A percentile compares a stretch with the other conserved stretches of the same genome.
phyloP scores from a whole-genome alignment of 2,329 filamentous ascomycete species.

The Fusarium dimerum region DNA sequence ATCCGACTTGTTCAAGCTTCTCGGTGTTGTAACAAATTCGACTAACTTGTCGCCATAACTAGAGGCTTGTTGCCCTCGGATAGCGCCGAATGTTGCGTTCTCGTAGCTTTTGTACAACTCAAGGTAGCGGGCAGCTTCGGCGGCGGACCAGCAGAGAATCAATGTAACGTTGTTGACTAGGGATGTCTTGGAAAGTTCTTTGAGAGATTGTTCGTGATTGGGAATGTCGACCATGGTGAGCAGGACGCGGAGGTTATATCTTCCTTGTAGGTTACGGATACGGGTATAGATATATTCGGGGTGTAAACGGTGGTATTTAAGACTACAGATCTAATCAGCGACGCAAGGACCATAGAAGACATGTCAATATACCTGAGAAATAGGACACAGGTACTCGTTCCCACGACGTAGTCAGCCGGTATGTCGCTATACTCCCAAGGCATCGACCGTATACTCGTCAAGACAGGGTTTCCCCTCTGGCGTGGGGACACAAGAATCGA shows the following conservation, averaged over 20 bases:
- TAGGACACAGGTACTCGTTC: conserved; percentile 82
- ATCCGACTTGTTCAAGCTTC: conserved; percentile 92
- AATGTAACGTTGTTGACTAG: conserved; percentile 91
- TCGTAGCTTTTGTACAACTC: conserved; percentile 96
- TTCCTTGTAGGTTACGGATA: conserved; percentile 79
- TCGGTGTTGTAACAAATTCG: conserved; percentile 88
- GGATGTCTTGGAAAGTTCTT: conserved; percentile 89
- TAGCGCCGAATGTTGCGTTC: conserved; percentile 76
- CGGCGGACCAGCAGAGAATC: conserved; percentile 90
- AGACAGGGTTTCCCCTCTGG: conserved; percentile 92
- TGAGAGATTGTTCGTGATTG: conserved; percentile 87
- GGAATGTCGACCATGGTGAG: conserved; percentile 93
- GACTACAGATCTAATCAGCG: conserved; percentile 42
- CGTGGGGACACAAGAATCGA: conserved; percentile 87
- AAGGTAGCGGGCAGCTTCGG: conserved; percentile 90
- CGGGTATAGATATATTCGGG: conserved; percentile 97
- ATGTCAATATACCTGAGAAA: conserved; percentile 65
- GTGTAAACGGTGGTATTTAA: conserved; percentile 97
- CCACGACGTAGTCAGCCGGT: conserved; percentile 89
- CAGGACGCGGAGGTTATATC: conserved; percentile 83
- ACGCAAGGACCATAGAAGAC: not conserved
- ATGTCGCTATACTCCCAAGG: conserved; percentile 98
- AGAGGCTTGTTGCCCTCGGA: conserved; percentile 80
- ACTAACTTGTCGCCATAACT: conserved; percentile 84
- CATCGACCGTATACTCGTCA: conserved; percentile 77